These are phyloP conservation scores for Argentina anserina DNA, from an alignment of 306 rosid genomes.

Conservation along the genomic window DNA sequence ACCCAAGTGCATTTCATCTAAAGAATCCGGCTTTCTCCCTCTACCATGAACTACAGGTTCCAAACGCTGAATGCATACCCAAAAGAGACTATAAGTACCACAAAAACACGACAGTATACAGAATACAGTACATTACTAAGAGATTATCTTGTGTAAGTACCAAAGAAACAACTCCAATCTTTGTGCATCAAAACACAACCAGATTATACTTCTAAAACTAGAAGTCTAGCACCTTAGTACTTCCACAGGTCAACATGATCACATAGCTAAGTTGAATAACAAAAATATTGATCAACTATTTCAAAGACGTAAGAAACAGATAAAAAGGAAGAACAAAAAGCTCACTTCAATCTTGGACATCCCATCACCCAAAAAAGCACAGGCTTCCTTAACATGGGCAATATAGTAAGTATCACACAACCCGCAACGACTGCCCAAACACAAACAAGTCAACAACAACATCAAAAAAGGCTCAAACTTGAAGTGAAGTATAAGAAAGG, in stretches of 20 bases:
- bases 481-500: not conserved
- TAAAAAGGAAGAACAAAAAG: slow-evolving; percentile 20
- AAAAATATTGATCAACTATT: not conserved
- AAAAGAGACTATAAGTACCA: slow-evolving; percentile 3
- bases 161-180: not conserved
- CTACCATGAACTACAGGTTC: slow-evolving; percentile 93
- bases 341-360: slow-evolving; percentile 90
- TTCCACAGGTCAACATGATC: not conserved
- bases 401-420: slow-evolving; percentile 93
- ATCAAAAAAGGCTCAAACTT: not conserved
- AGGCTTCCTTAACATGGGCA: slow-evolving; percentile 95
- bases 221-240: not conserved
- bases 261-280: not conserved
- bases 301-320: not conserved
- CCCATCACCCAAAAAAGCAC: slow-evolving; percentile 98
- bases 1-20: slow-evolving; percentile 79
- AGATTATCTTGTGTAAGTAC: not conserved
- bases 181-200: not conserved
- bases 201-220: not conserved
- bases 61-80: slow-evolving; percentile 52
- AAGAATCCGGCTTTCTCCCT: slow-evolving; percentile 66
- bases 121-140: not conserved
- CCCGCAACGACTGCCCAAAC: slow-evolving; percentile 67
- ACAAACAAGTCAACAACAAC: not conserved
- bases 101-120: not conserved